Conservation (phyloP, 2,329 filamentous ascomycete species). For the Trichophyton verrucosum region DNA sequence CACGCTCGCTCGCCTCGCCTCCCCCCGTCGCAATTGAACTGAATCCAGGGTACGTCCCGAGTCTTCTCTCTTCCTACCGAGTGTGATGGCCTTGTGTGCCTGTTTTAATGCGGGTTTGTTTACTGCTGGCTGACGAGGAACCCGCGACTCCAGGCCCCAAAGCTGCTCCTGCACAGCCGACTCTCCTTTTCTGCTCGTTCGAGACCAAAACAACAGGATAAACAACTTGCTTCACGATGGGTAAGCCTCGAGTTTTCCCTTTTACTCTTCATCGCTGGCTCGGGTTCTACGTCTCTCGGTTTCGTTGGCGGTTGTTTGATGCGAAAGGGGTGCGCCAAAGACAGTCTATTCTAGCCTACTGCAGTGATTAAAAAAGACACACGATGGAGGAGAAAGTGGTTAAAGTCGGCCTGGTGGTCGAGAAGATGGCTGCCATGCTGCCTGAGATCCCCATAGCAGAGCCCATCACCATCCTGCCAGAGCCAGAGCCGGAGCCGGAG, state of each 20-base stretch:
- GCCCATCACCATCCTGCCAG: not conserved
- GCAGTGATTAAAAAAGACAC: not conserved
- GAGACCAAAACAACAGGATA: not conserved
- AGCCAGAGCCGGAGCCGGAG: not conserved
- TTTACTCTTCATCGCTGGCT: not conserved
- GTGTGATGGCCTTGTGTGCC: not conserved
- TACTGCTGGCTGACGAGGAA: not conserved
- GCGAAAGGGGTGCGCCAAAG: not conserved
- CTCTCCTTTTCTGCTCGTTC: not conserved
- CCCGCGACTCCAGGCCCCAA: not conserved
- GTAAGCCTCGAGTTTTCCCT: constrained; percentile 22
- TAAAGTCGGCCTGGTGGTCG: not conserved
- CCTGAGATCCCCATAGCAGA: not conserved
- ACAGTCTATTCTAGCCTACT: not conserved
- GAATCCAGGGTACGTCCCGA: not conserved
- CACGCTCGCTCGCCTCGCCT: constrained; percentile 5
- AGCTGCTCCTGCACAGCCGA: not conserved
- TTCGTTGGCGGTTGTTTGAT: not conserved
- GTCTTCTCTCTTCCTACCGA: constrained; percentile 3
- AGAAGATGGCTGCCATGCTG: not conserved
- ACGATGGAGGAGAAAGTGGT: not conserved
- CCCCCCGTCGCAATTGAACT: constrained; percentile 12
- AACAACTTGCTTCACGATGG: constrained; percentile 19
- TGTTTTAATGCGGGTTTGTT: constrained; percentile 7
- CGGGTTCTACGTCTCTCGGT: not conserved